Base-by-base conservation (phyloP, 306 rosid genomes). In the Vigna reflexopilosa region DNA sequence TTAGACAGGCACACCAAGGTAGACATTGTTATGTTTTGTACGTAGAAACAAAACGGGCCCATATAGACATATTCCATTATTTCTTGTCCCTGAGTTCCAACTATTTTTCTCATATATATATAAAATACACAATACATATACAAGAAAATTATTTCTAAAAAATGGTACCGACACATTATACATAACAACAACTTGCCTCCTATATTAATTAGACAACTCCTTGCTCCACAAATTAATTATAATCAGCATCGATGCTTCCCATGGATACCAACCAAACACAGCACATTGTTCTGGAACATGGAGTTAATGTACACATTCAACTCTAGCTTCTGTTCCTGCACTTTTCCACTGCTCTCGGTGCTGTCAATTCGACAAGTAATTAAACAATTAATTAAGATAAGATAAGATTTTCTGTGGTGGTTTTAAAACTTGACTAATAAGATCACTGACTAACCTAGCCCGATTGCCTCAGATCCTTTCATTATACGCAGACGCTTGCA, bases 401-500 rank as follows among this genome's bases (percentile, higher is more conserved):
- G 15, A 38, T 51, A 38, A 72, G 9, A 72, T 54, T 0, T 54
- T 17, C 4, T 20, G 5, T 72, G 36, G 5, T 54, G 6, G 30
- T 30, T 17, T n/a, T 52, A 5, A 20, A 57, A 22, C 1, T 16
- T 56, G 5, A 42, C 16, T 44, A 24, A 3, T 44, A 24, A 3
- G 20, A 34, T 9, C 28, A 26, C 0, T 26, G 0, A 72, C 80
- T 45, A 67, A 90, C 94, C 97, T 17, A 90, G 90, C 67, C 97
- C 94, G 6, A 90, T 88, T 22, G 97, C 94, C 63, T 90, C 97
- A 7, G 94, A 91, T 75, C 94, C 94, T 79, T 90, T 91, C 97
- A 88, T 90, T 79, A 90, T 86, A 42, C 92, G 86, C 65, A 90
- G 79, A 49, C 94, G 91, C 64, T 85, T 90, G 89, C 94, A 90